Percentiles rank a stretch among this genome's conserved stretches.
Evolutionary conservation across 306 rosid genomes (phyloP).

Genomic region (Aeschynomene evenia): DNA sequence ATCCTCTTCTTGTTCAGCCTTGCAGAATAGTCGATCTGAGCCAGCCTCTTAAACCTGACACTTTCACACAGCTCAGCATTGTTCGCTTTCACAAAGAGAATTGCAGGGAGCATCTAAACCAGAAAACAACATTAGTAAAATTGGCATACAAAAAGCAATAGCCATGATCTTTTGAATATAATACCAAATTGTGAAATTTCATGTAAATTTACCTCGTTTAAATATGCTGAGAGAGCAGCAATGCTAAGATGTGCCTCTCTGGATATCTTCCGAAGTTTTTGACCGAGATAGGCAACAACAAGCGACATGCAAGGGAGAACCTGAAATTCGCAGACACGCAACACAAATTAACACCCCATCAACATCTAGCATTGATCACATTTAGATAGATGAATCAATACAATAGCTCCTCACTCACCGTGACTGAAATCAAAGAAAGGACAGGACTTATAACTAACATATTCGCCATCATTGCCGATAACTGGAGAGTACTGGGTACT

Average conservation of each 20-base stretch:
- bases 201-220: slow-evolving; percentile 64
- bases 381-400: background rate
- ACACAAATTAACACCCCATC: slow-evolving; percentile 12
- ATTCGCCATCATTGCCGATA: slow-evolving; percentile 69
- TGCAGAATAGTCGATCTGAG: slow-evolving; percentile 52
- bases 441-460: slow-evolving; percentile 77
- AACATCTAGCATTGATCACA: background rate
- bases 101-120: slow-evolving; percentile 74
- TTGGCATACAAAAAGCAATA: background rate
- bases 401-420: slow-evolving; percentile 49
- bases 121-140: background rate
- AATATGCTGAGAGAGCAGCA: slow-evolving; percentile 82
- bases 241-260: slow-evolving; percentile 57
- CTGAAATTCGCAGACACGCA: slow-evolving; percentile 37
- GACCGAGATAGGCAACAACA: slow-evolving; percentile 64
- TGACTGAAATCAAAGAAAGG: slow-evolving; percentile 66
- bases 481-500: slow-evolving; percentile 78
- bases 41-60: slow-evolving; percentile 70
- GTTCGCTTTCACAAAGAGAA: slow-evolving; percentile 85
- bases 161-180: slow-evolving; percentile 3
- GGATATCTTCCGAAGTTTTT: slow-evolving; percentile 65
- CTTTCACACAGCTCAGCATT: slow-evolving; percentile 69
- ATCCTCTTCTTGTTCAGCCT: slow-evolving; percentile 71
- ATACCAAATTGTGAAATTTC: slow-evolving; percentile 1
- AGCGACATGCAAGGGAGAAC: slow-evolving; percentile 74